Evolutionary conservation across 768 basidiomycete species (phyloP), one percentile per base, ranked within the genome.

Genomic region (Mycena rebaudengoi): DNA sequence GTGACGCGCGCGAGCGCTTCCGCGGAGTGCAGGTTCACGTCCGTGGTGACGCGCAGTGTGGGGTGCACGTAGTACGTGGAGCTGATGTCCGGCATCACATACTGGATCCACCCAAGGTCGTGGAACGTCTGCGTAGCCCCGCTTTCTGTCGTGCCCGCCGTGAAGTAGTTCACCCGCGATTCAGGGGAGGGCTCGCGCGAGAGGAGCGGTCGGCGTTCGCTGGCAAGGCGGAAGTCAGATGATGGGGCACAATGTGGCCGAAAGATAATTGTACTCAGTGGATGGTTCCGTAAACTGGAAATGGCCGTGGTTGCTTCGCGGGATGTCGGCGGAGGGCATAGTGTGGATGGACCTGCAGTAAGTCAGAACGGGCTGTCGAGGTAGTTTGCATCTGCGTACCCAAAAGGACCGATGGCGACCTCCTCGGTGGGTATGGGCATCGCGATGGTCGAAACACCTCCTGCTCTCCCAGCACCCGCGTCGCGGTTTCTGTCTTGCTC

Each of bases 71-170:
- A 95, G 76, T 95, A 95, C 33, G 85, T 78, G 5, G 84, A 77
- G 28, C 56, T n/a, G 11, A 86, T 86, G 68, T 93, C 91, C 1
- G 93, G 92, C n/a, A 95, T 85, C 21, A 84, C 80, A 71, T 91
- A 87, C 70, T 90, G 91, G 48, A 85, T 80, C 92, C 92, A 94
- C 4, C 93, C 93, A 20, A 88, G 83, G 13, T 84, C 80, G 66
- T 82, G 82, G 5, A 86, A 77, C 4, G 23, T 40, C 57, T 59
- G 41, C 21, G 41, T 40, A 2, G 35, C 45, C 18, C 44, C 8
- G 52, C 46, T 35, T 55, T 39, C 33, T n/a, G 37, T 29, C 12
- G 26, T 21, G 21, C 21, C 52, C 29, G 57, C 51, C n/a, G 48
- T 26, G 49, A 32, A 55, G 48, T 68, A 64, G 37, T 25, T 50